Evolutionary conservation across 495 filamentous ascomycete genomes (phyloP).

Genomic region (Terfezia claveryi): DNA sequence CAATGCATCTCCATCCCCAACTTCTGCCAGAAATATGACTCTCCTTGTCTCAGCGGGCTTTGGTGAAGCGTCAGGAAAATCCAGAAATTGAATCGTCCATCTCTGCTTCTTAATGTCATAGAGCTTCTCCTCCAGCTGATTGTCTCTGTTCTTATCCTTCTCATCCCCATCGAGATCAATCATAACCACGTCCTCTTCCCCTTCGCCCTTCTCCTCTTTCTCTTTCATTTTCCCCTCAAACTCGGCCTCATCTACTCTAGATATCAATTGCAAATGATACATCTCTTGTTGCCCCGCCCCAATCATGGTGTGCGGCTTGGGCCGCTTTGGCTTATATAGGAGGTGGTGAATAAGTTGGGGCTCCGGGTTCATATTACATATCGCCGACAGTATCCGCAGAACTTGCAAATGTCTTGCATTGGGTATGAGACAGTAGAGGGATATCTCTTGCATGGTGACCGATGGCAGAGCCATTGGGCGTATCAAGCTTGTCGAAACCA

Average conservation of each 20-base stretch:
- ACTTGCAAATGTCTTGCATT: slow-evolving; percentile 31
- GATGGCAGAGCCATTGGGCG: too few relatives aligned
- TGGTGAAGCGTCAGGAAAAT: slow-evolving; percentile 25
- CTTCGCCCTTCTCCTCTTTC: not conserved
- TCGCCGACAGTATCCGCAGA: slow-evolving; percentile 42
- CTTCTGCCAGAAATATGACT: slow-evolving; percentile 19
- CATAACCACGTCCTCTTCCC: not conserved
- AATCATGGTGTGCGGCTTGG: slow-evolving; percentile 8
- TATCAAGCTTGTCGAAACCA: too few relatives aligned
- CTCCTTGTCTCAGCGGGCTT: slow-evolving; percentile 21
- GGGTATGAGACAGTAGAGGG: slow-evolving; percentile 29
- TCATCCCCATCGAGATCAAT: not conserved
- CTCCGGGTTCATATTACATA: slow-evolving; percentile 44
- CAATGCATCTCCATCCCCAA: slow-evolving; percentile 22
- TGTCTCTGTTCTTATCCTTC: not conserved
- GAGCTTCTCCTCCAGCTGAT: not conserved
- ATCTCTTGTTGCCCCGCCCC: slow-evolving; percentile 16
- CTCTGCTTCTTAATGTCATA: slow-evolving; percentile 19
- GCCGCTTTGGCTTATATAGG: slow-evolving; percentile 41
- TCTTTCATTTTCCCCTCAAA: not conserved
- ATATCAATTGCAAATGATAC: slow-evolving; percentile 25
- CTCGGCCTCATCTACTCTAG: slow-evolving; percentile 3
- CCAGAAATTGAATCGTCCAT: slow-evolving; percentile 24
- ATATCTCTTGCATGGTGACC: slow-evolving; percentile 25
- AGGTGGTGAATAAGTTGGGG: slow-evolving; percentile 37